Conservation (phyloP, 345 rosid genomes). For the Linum usitatissimum region DNA sequence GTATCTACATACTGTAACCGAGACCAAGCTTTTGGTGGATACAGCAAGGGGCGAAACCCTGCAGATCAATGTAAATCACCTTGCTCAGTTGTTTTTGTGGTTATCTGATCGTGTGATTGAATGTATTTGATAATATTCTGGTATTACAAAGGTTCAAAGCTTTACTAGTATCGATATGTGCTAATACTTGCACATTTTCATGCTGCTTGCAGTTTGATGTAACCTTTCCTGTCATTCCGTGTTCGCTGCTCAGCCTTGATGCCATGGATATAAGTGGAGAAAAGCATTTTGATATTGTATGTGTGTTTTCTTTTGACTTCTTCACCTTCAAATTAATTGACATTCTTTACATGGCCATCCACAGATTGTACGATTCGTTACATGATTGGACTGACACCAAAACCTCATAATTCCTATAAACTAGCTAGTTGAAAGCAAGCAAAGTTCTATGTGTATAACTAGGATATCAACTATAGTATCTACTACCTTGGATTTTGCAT, state of each 20-base stretch:
- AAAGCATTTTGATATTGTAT: conserved; percentile 25
- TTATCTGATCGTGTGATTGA: not conserved
- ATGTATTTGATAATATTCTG: not conserved
- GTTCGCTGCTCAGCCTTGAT: conserved; percentile 22
- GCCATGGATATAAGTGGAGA: conserved; percentile 29
- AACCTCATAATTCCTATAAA: not conserved
- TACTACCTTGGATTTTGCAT: not conserved
- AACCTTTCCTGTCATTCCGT: conserved; percentile 23
- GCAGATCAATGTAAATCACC: conserved; percentile 17
- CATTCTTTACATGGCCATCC: not conserved
- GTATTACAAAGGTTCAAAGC: not conserved
- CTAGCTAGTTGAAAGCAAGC: not conserved
- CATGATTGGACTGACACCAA: not conserved
- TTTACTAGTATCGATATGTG: no score
- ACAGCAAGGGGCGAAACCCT: conserved; percentile 21
- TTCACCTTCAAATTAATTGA: not conserved
- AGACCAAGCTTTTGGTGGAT: conserved; percentile 26
- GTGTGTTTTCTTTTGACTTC: conserved; percentile 1
- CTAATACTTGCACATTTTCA: not conserved
- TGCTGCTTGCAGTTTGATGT: conserved; percentile 22
- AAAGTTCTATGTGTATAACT: not conserved
- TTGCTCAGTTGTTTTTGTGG: not conserved
- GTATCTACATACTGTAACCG: conserved; percentile 22
- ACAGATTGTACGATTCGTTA: not conserved
- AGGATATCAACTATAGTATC: not conserved